A percentile compares a stretch with the other conserved stretches of the same genome.
Evolutionary conservation across 352 stramenopile species (phyloP).

Genomic region (Plasmopara muralis): DNA sequence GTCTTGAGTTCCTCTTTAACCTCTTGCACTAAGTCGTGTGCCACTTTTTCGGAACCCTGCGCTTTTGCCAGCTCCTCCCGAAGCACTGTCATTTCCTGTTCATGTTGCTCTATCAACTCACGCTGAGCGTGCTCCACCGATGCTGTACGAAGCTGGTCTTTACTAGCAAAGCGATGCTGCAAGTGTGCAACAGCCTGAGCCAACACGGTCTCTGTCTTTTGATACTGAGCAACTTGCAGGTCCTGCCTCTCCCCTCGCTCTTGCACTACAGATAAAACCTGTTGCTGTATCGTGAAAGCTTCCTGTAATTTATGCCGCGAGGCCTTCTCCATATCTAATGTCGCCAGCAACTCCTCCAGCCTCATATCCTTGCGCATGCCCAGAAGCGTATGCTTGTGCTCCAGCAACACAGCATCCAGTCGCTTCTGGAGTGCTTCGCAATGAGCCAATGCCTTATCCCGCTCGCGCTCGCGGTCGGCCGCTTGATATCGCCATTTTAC

Average conservation of each 20-base stretch:
- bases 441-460: slow-evolving; percentile 6
- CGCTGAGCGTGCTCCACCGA: slow-evolving; percentile 33
- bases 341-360: slow-evolving; percentile 40
- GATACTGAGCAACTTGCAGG: slow-evolving; percentile 49
- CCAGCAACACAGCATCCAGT: slow-evolving; percentile 37
- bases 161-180: slow-evolving; percentile 50
- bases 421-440: slow-evolving; percentile 28
- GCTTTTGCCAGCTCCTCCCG: slow-evolving; percentile 28
- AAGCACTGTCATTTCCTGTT: slow-evolving; percentile 22
- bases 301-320: slow-evolving; percentile 31
- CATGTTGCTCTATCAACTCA: slow-evolving; percentile 35
- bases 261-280: slow-evolving; percentile 31
- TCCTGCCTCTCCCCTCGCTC: slow-evolving; percentile 38
- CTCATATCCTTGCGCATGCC: slow-evolving; percentile 44
- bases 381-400: slow-evolving; percentile 43
- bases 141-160: slow-evolving; percentile 50
- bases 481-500: slow-evolving; percentile 36
- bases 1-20: slow-evolving; percentile 24
- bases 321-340: slow-evolving; percentile 51
- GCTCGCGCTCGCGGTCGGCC: slow-evolving; percentile 22
- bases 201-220: slow-evolving; percentile 72
- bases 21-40: slow-evolving; percentile 26
- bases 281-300: slow-evolving; percentile 38
- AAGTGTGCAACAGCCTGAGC: slow-evolving; percentile 63
- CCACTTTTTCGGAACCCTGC: slow-evolving; percentile 24